Base-by-base conservation (phyloP, 768 basidiomycete genomes). In the Neoboletus magnificus region DNA sequence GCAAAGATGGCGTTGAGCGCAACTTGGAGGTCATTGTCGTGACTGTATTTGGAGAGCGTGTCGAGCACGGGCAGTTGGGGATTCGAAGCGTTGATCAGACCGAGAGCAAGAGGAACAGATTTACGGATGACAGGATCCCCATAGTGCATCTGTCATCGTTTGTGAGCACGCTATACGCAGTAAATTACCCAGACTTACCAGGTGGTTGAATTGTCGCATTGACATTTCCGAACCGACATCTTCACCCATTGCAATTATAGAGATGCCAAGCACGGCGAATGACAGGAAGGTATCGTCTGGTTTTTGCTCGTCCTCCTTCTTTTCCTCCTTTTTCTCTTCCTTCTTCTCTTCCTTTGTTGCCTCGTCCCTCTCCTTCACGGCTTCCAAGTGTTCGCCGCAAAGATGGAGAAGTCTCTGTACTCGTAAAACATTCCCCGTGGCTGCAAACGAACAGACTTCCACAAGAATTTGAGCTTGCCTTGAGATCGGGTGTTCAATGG, bases 181-280 rank as follows among this genome's bases (percentile, higher is more conserved):
- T 12, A 42, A 39, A 48, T 29, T 5, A 22, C 22, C 42, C 39
- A 23, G 25, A 76, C 86, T 63, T 60, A 96, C 95, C 51, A 99
- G 77, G 69, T 99, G 97, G 72, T 98, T 97, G 78, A 98, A 96
- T 64, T 95, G 93, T 60, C 97, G 78, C 64, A 98, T 74, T n/a
- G 91, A 87, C 97, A 99, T 98, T 71, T 98, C 93, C 2, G 94
- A 86, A 46, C 97, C 97, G 46, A 98, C 86, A 23, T 98, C 96
- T 73, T 99, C 97, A 20, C 97, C 97, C 94, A 98, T 98, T 5
- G 97, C 87, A 42, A 98, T 90, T 55, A 98, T 73, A 0, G 96
- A 87, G 64, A 99, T 91, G 27, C 93, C 97, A 53, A 98, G 78
- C 30, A 96, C 93, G 16, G 96, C 91, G 59, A 98, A 89, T 0